A percentile compares a stretch with the other conserved stretches of the same genome.
Conservation (phyloP, 768 basidiomycete species). For the Ramaria sp. region DNA sequence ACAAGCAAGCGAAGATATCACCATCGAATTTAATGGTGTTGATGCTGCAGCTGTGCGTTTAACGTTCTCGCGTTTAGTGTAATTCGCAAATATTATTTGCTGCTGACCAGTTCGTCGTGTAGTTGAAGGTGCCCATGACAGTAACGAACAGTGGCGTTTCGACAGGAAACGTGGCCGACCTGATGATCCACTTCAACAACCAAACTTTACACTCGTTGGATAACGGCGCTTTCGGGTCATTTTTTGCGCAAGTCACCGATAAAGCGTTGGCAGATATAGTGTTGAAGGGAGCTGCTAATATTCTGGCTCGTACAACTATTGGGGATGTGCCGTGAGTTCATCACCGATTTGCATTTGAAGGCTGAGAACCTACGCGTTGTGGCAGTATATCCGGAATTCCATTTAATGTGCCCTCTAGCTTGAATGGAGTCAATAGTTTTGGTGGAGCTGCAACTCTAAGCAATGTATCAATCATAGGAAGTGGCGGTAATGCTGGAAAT, state of each 20-base stretch:
- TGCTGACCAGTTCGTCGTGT: not conserved
- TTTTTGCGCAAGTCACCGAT: slow-evolving; percentile 53
- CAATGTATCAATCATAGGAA: slow-evolving; percentile 51
- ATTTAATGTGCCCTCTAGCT: slow-evolving; percentile 44
- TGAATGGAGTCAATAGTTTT: slow-evolving; percentile 55
- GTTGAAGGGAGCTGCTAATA: slow-evolving; percentile 46
- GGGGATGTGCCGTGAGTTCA: slow-evolving; percentile 39
- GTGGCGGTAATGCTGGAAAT: slow-evolving; percentile 50
- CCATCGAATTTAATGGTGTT: slow-evolving; percentile 34
- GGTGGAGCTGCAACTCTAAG: slow-evolving; percentile 38
- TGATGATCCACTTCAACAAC: slow-evolving; percentile 46
- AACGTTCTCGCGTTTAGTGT: not conserved
- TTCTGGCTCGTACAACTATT: slow-evolving; percentile 48
- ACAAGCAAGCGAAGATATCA: slow-evolving; percentile 42
- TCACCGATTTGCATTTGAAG: not conserved
- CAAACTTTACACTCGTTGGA: slow-evolving; percentile 46
- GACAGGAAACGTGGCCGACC: slow-evolving; percentile 53
- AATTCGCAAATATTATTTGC: not conserved
- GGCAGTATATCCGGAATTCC: slow-evolving; percentile 42
- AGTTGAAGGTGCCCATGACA: slow-evolving; percentile 42
- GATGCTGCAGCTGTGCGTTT: slow-evolving; percentile 41
- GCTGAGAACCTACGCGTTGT: not conserved
- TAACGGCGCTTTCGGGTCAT: slow-evolving; percentile 37
- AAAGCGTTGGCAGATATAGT: slow-evolving; percentile 30
- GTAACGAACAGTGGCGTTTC: slow-evolving; percentile 50